Conservation (phyloP, 441 rosid genomes). For the Pelargonium cotyledonis region DNA sequence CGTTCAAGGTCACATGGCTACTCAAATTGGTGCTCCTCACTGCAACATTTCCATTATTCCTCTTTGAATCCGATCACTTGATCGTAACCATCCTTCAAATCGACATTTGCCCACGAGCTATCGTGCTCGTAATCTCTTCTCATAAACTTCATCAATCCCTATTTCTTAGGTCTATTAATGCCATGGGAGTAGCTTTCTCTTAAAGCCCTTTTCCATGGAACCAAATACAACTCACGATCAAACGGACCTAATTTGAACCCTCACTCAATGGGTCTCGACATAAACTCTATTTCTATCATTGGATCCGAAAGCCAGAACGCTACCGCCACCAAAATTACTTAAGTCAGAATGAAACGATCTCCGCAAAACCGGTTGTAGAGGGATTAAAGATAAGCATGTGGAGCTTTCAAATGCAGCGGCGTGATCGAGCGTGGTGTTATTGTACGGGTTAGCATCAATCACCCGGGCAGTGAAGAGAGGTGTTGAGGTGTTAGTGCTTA, state of each 20-base stretch:
- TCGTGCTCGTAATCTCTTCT: constrained; percentile 25
- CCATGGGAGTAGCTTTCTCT: constrained; percentile 33
- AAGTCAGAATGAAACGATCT: constrained; percentile 28
- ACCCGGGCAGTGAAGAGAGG: constrained; percentile 38
- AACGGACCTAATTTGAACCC: constrained; percentile 56
- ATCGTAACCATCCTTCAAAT: constrained; percentile 16
- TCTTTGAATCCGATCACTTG: constrained; percentile 18
- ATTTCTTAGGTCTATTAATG: constrained; percentile 23
- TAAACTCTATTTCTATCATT: constrained; percentile 34
- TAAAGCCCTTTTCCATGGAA: constrained; percentile 28
- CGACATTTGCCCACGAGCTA: constrained; percentile 23
- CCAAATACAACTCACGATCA: constrained; percentile 54
- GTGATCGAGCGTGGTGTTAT: constrained; percentile 35
- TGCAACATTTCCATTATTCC: constrained; percentile 21
- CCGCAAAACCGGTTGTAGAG: constrained; percentile 51
- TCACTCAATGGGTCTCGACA: constrained; percentile 60
- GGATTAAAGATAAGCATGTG: constrained; percentile 42
- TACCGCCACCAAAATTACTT: constrained; percentile 1
- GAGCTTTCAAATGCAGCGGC: constrained; percentile 56
- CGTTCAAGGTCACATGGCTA: constrained; percentile 36
- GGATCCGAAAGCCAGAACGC: constrained; percentile 31
- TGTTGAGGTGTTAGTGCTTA: constrained; percentile 57
- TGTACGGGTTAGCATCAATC: constrained; percentile 21
- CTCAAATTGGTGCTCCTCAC: constrained; percentile 29
- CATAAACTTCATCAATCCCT: constrained; percentile 22